phyloP scores from a whole-genome alignment of 2,329 filamentous ascomycete species.

The Ophiostoma tasmaniense region DNA sequence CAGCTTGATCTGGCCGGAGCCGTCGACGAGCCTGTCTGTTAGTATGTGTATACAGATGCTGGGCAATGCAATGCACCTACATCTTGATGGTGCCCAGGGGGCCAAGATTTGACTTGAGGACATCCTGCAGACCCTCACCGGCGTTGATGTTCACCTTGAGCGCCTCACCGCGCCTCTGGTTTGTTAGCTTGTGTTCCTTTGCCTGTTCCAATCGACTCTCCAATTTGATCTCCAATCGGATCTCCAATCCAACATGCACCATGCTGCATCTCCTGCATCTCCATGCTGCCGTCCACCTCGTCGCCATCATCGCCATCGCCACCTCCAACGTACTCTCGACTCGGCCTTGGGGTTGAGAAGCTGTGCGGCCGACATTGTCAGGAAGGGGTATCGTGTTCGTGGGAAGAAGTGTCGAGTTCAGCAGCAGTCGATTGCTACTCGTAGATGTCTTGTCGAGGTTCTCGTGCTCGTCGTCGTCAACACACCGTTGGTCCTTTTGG shows the following conservation, averaged over 20 bases:
- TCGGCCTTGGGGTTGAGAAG: constrained; percentile 98
- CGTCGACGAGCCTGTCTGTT: constrained; percentile 53
- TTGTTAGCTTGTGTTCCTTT: constrained; percentile 25
- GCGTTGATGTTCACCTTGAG: constrained; percentile 93
- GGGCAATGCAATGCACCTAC: constrained; percentile 37
- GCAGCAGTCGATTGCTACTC: constrained; percentile 2
- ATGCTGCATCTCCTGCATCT: background rate
- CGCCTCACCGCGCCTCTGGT: constrained; percentile 89
- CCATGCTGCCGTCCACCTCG: constrained; percentile 22
- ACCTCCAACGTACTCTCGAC: constrained; percentile 61
- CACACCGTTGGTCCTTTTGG: constrained; percentile 2
- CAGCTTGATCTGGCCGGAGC: constrained; percentile 84
- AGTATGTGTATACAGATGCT: background rate
- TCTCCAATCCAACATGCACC: background rate
- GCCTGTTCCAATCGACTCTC: background rate
- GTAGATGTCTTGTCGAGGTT: background rate
- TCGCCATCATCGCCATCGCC: background rate
- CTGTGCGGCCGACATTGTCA: constrained; percentile 89
- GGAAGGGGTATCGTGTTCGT: background rate
- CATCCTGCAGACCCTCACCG: constrained; percentile 86
- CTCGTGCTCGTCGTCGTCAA: background rate
- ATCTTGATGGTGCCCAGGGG: constrained; percentile 95
- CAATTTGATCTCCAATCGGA: too few relatives aligned
- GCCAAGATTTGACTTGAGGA: constrained; percentile 91
- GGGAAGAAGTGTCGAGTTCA: background rate